Evolutionary conservation across 176 grass and related monocot species (phyloP).

Genomic region (Dendrocalamus sinicus): DNA sequence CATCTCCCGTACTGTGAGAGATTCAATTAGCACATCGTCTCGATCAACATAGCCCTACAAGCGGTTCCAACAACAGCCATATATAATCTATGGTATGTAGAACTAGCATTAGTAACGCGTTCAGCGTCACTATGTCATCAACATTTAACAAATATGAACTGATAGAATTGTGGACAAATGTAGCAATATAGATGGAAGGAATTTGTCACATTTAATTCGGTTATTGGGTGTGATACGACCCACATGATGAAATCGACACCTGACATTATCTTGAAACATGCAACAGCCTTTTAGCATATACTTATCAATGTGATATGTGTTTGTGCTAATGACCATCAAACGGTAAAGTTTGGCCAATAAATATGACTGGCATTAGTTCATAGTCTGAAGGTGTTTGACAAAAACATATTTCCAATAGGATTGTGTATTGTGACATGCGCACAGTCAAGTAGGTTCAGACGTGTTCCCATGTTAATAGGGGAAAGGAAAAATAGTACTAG

Average conservation of each 20-base stretch:
- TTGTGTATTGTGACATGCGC: too few species aligned
- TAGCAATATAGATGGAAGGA: background rate
- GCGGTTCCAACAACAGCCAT: background rate
- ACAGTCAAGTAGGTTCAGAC: background rate
- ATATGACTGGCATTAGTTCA: background rate
- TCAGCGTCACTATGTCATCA: background rate
- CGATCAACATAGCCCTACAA: constrained; percentile 87
- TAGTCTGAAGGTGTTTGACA: background rate
- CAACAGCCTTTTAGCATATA: background rate
- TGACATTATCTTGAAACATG: background rate
- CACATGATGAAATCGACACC: background rate
- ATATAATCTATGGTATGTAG: background rate
- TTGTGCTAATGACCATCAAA: background rate
- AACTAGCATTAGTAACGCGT: background rate
- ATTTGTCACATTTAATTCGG: background rate
- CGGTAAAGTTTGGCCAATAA: background rate
- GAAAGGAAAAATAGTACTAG: background rate
- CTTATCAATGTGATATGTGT: background rate
- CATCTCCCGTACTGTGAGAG: constrained; percentile 92
- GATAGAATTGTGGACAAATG: background rate
- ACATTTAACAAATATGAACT: background rate
- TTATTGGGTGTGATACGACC: background rate
- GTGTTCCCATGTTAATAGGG: background rate
- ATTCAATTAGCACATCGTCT: constrained; percentile 77
- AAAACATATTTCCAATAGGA: background rate